Percentiles rank a stretch among this genome's conserved stretches.
These are phyloP conservation scores for Dipteronia dyeriana DNA, from an alignment of 345 rosid species.

Conservation along the genomic window DNA sequence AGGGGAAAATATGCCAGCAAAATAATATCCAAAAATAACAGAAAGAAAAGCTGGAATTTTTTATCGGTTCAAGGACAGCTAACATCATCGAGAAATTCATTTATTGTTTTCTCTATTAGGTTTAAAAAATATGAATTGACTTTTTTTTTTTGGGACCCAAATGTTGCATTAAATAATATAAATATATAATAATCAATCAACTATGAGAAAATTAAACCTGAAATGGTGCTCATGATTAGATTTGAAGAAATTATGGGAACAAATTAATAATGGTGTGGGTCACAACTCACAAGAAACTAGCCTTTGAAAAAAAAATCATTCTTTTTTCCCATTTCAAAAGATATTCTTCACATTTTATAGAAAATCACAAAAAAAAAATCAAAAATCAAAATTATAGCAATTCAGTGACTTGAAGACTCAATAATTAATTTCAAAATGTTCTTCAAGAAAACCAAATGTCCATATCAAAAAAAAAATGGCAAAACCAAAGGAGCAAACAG, in stretches of 20 bases:
- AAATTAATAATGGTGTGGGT: not conserved
- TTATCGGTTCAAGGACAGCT: slow-evolving; percentile 19
- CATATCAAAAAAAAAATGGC: not conserved
- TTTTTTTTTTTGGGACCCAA: not conserved
- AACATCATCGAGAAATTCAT: slow-evolving; percentile 11
- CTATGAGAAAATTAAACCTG: not conserved
- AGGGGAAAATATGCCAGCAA: slow-evolving; percentile 21
- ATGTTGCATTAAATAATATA: not conserved
- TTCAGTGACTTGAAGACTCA: slow-evolving; percentile 3
- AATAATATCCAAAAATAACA: slow-evolving; percentile 11
- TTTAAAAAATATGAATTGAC: slow-evolving; percentile 2
- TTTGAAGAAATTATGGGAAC: not conserved
- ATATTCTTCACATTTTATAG: no score
- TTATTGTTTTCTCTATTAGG: slow-evolving; percentile 12
- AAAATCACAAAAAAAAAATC: not conserved
- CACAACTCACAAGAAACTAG: no score
- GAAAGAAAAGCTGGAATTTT: slow-evolving; percentile 22
- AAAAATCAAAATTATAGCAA: not conserved
- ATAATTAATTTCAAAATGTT: not conserved
- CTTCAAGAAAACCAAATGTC: not conserved
- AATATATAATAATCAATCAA: not conserved
- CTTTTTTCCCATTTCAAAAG: not conserved
- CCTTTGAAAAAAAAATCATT: not conserved
- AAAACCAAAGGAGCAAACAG: not conserved
- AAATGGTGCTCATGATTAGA: not conserved